Conservation (phyloP, 139 green algal species). For the Asterochloris erici region DNA sequence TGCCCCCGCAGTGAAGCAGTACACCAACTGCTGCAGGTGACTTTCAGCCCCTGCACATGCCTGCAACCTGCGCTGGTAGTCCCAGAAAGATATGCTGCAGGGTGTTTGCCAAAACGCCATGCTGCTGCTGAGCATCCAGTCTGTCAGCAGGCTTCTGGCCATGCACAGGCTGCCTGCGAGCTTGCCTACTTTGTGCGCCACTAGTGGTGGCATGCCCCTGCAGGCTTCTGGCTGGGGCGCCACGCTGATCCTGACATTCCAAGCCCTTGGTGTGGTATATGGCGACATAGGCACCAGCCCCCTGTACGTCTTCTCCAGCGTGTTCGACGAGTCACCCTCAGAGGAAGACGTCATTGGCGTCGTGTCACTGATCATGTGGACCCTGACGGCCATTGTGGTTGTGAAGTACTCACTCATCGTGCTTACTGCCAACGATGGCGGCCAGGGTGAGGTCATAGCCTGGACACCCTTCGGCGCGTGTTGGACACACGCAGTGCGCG, state of each 20-base stretch:
- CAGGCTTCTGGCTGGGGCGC: neutral
- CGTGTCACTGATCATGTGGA: slow-evolving; percentile 66
- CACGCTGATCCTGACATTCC: slow-evolving; percentile 17
- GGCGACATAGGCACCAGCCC: slow-evolving; percentile 52
- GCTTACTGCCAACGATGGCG: slow-evolving; percentile 61
- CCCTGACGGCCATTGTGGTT: slow-evolving; percentile 48
- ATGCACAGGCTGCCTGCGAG: too few relatives aligned
- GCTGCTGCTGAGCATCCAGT: too few relatives aligned
- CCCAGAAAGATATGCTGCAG: too few relatives aligned
- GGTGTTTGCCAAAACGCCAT: too few relatives aligned
- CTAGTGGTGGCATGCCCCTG: neutral
- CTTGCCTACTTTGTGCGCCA: too few relatives aligned
- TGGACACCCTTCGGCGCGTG: too few relatives aligned
- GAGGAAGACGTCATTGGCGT: slow-evolving; percentile 45
- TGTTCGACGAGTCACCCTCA: slow-evolving; percentile 2
- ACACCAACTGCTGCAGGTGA: too few relatives aligned
- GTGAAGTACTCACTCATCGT: slow-evolving; percentile 63
- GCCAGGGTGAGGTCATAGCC: slow-evolving; percentile 46
- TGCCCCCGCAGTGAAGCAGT: too few relatives aligned
- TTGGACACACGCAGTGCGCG: too few relatives aligned
- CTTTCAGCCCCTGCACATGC: too few relatives aligned
- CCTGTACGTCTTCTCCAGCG: slow-evolving; percentile 44
- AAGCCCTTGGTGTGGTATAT: slow-evolving; percentile 40
- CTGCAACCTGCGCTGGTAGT: too few relatives aligned
- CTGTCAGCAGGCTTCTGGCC: too few relatives aligned